Percentiles rank a stretch among this genome's conserved stretches.
These are phyloP conservation scores for Catenaria anguillulae DNA, from an alignment of 371 early-diverging fungal genomes.

Conservation along the genomic window DNA sequence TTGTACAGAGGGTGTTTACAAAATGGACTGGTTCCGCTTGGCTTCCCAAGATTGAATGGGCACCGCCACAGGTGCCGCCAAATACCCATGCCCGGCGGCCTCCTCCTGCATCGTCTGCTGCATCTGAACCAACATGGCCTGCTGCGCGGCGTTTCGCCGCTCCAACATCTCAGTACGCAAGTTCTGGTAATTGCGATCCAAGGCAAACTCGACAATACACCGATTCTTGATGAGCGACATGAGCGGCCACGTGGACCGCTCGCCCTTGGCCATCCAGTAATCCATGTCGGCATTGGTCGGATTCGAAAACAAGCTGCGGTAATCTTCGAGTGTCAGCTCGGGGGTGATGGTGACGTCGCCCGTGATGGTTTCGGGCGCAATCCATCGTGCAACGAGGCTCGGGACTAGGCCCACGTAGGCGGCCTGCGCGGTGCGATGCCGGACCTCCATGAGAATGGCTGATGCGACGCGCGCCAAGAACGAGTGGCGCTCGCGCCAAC, in stretches of 20 bases:
- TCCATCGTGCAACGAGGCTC: conserved; percentile 27
- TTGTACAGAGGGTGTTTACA: too few relatives aligned
- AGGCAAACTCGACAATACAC: conserved; percentile 54
- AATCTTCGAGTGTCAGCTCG: conserved; percentile 37
- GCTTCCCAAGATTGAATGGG: too few relatives aligned
- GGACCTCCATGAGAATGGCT: conserved; percentile 29
- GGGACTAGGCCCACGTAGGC: conserved; percentile 44
- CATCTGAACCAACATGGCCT: too few relatives aligned
- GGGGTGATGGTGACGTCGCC: conserved; percentile 53
- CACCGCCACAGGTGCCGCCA: too few relatives aligned
- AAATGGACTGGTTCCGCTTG: too few relatives aligned
- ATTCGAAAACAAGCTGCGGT: conserved; percentile 53
- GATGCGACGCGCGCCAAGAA: background rate
- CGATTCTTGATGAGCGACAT: conserved; percentile 52
- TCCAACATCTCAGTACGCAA: background rate
- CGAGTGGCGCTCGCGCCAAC: background rate
- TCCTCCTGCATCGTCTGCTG: too few relatives aligned
- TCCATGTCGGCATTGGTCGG: conserved; percentile 51
- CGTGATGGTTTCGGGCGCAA: conserved; percentile 45
- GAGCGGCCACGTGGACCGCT: conserved; percentile 68
- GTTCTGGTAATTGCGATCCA: conserved; percentile 30
- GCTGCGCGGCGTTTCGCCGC: too few relatives aligned
- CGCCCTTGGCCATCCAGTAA: conserved; percentile 69
- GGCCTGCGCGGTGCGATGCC: conserved; percentile 37
- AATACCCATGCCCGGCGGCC: too few relatives aligned